Evolutionary conservation across 345 rosid species (phyloP), one percentile per base, ranked within the genome.

Genomic region (Syzygium grande): DNA sequence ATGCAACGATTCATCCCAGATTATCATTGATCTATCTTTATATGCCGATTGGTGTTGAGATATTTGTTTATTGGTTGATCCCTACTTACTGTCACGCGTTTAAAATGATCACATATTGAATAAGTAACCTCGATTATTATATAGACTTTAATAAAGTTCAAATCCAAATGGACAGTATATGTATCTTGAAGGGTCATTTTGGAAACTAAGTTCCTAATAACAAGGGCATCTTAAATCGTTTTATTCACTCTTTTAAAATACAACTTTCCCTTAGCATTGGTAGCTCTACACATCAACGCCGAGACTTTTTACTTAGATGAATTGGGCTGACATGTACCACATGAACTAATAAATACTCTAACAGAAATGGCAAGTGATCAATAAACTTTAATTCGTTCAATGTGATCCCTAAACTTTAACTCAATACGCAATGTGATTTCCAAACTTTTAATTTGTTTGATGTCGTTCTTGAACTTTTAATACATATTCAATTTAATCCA

Each of bases 151-250:
- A 30, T 7, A 65, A 30, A 29, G 38, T 65, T 16, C 1, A 34
- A 7, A 29, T 16, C 4, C 22, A 30, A 25, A 1, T 25, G 1
- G 14, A 58, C 29, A 23, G 6, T 1, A 4, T 0, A 16, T 29
- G 19, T 65, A 65, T 65, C 22, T 65, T 30, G 43, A 65, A 2
- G 3, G 22, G 9, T 29, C 22, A 65, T 65, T 65, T 65, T 30
- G 78, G 43, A 65, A 65, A 63, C 5, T 6, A n/a, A 61, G 78
- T 29, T 65, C 30, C 38, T 29, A 15, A 30, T 65, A 29, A 1
- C 9, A 29, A 11, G 78, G 22, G 22, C 11, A 29, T 15, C 6
- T 14, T 29, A 15, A 65, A 65, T 29, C 22, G 2, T 65, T 65
- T 15, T 30, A 65, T 65, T 30, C 78, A 30, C 78, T 30, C 78